Percentiles rank a stretch among this genome's conserved stretches.
Conservation (phyloP, 768 basidiomycete species). For the Kwoniella sp. region DNA sequence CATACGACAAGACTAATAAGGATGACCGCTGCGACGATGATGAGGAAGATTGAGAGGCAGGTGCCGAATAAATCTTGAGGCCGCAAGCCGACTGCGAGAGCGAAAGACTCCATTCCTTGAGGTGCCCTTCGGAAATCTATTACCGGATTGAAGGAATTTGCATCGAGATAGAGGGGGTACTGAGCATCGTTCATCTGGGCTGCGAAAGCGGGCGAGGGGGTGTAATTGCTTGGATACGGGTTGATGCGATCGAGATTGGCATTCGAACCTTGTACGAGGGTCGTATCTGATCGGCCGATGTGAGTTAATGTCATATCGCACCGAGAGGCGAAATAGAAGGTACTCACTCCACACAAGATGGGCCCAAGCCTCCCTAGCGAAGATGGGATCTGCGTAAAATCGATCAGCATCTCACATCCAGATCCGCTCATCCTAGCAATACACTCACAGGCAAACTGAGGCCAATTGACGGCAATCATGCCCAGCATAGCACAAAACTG, state of each 20-base stretch:
- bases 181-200: constrained; percentile 70
- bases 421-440: background rate
- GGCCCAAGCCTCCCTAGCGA: constrained; percentile 87
- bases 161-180: constrained; percentile 78
- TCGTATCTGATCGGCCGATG: constrained; percentile 65
- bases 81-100: constrained; percentile 77
- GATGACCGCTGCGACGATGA: constrained; percentile 73
- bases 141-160: constrained; percentile 70
- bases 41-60: constrained; percentile 80
- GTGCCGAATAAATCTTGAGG: constrained; percentile 80
- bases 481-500: constrained; percentile 74
- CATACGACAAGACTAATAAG: constrained; percentile 71
- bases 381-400: constrained; percentile 71
- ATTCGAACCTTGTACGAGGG: constrained; percentile 62
- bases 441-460: constrained; percentile 78
- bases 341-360: constrained; percentile 60
- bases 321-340: background rate
- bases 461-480: constrained; percentile 97
- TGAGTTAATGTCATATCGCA: constrained; percentile 9
- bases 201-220: constrained; percentile 70
- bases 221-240: constrained; percentile 62
- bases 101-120: constrained; percentile 77
- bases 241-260: constrained; percentile 66
- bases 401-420: background rate
- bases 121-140: constrained; percentile 66